Conservation (phyloP, 768 basidiomycete species). For the Hemileccinum rubropunctum region DNA sequence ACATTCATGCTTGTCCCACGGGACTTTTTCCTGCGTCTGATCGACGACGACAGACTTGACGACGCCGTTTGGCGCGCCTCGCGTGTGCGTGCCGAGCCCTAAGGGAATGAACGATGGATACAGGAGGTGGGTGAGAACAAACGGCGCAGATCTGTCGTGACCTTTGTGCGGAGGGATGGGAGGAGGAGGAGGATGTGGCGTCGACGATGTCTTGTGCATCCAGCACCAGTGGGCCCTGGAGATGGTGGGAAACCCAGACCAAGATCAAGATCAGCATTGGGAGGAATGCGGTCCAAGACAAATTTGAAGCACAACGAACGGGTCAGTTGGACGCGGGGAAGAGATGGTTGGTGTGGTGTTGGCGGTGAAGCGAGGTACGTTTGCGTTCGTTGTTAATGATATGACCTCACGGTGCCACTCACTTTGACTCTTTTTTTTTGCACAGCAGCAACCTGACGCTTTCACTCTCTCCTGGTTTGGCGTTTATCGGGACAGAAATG, state of each 20-base stretch:
- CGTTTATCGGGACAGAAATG: not conserved
- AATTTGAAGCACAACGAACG: slow-evolving; percentile 45
- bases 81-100: slow-evolving; percentile 68
- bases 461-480: not conserved
- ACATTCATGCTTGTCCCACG: slow-evolving; percentile 14
- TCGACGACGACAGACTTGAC: slow-evolving; percentile 65
- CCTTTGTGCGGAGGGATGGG: slow-evolving; percentile 10
- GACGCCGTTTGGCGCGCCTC: slow-evolving; percentile 65
- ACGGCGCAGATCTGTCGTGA: slow-evolving; percentile 3
- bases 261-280: not conserved
- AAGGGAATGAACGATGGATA: slow-evolving; percentile 74
- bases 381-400: too few species aligned
- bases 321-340: slow-evolving; percentile 64
- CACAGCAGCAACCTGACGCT: not conserved
- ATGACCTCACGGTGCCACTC: too few species aligned
- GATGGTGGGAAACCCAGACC: too few species aligned
- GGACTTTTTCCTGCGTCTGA: slow-evolving; percentile 32
- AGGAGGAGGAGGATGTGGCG: not conserved
- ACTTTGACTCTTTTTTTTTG: too few species aligned
- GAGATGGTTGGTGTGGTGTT: slow-evolving; percentile 69
- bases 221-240: too few species aligned
- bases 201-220: slow-evolving; percentile 3
- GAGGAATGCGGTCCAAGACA: slow-evolving; percentile 36
- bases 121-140: slow-evolving; percentile 12
- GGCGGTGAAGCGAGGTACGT: slow-evolving; percentile 61